Evolutionary conservation across 805 yeast genomes (phyloP).

Genomic region (Ascoidea asiatica): DNA sequence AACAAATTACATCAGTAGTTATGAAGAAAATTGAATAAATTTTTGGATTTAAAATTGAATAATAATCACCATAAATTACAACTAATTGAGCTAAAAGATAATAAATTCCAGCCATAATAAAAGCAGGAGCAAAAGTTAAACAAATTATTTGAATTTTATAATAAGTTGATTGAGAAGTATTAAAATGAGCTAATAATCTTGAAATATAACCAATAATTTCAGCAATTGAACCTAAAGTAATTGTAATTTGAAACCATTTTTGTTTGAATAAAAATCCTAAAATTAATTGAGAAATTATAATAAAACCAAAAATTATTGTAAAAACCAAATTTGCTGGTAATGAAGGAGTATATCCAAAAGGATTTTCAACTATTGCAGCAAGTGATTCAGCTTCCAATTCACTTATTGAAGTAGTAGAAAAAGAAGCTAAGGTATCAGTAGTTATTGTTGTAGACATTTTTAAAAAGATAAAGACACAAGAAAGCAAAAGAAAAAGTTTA

Average conservation of each 20-base stretch:
- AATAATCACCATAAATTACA: constrained; percentile 10
- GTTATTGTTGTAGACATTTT: too few relatives aligned
- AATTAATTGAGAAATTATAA: background rate
- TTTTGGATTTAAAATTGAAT: constrained; percentile 12
- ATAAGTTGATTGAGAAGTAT: constrained; percentile 7
- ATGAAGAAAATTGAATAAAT: constrained; percentile 18
- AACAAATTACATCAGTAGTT: constrained; percentile 20
- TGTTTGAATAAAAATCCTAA: background rate
- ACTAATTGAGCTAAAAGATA: constrained; percentile 19
- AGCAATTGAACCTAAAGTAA: constrained; percentile 1
- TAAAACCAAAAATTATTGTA: background rate
- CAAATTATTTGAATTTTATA: constrained; percentile 16
- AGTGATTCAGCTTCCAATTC: too few relatives aligned
- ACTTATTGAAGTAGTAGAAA: too few relatives aligned
- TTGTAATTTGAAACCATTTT: background rate
- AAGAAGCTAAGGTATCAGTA: too few relatives aligned
- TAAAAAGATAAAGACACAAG: too few relatives aligned
- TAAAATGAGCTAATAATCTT: background rate
- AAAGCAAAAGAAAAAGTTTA: too few relatives aligned
- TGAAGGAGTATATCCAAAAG: background rate
- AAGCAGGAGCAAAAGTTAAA: constrained; percentile 19
- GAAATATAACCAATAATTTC: constrained; percentile 1
- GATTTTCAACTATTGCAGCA: too few relatives aligned
- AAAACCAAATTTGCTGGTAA: background rate
- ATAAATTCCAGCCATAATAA: constrained; percentile 20